phyloP scores from a whole-genome alignment of 768 basidiomycete genomes.

The Clathrus columnatus region DNA sequence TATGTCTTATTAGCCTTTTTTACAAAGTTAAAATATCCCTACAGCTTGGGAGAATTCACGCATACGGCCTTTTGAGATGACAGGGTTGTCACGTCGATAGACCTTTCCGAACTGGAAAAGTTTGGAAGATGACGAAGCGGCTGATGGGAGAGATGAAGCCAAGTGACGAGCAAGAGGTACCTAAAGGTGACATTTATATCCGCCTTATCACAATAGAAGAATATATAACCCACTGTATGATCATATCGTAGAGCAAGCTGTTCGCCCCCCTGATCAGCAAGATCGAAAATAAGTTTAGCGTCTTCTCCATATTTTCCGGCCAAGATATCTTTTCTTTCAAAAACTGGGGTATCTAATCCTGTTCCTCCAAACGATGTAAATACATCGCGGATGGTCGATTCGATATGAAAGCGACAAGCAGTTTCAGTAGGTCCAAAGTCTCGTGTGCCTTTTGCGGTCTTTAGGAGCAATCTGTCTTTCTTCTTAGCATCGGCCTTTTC shows the following conservation, averaged over 20 bases:
- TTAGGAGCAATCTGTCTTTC: slow-evolving; percentile 66
- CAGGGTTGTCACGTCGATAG: slow-evolving; percentile 91
- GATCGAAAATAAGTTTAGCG: slow-evolving; percentile 92
- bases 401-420: slow-evolving; percentile 85
- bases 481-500: slow-evolving; percentile 47
- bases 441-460: slow-evolving; percentile 96
- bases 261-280: slow-evolving; percentile 96
- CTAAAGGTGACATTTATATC: slow-evolving; percentile 17
- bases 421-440: slow-evolving; percentile 93
- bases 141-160: slow-evolving; percentile 74
- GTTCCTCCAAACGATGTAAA: slow-evolving; percentile 86
- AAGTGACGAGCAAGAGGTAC: slow-evolving; percentile 91
- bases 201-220: neutral
- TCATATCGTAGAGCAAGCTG: slow-evolving; percentile 92
- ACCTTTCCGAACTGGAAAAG: slow-evolving; percentile 99
- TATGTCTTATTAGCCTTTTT: neutral
- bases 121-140: slow-evolving; percentile 65
- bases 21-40: slow-evolving; percentile 17
- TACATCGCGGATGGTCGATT: slow-evolving; percentile 75
- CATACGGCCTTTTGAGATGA: slow-evolving; percentile 97
- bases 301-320: slow-evolving; percentile 98
- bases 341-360: slow-evolving; percentile 96
- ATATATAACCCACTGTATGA: slow-evolving; percentile 54
- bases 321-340: slow-evolving; percentile 93
- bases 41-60: slow-evolving; percentile 98